A percentile compares a stretch with the other conserved stretches of the same genome.
Evolutionary conservation across 345 rosid genomes (phyloP).

Genomic region (Hibiscus syriacus): DNA sequence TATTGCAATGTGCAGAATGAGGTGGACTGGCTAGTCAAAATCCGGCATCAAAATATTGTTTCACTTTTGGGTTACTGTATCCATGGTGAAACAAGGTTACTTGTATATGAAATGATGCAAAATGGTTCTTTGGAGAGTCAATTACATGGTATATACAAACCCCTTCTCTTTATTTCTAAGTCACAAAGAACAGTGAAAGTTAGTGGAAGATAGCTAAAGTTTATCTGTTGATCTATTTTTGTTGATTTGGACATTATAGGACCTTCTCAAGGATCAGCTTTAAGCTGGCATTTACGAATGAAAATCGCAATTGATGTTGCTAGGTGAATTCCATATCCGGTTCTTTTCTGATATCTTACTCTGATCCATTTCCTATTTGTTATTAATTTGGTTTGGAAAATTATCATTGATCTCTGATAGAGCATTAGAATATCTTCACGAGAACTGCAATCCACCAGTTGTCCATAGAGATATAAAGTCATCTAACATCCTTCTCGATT

Average conservation of each 20-base stretch:
- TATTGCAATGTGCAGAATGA: slow-evolving; percentile 53
- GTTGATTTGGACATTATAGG: slow-evolving; percentile 35
- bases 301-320: slow-evolving; percentile 90
- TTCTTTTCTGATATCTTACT: neutral
- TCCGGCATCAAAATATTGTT: slow-evolving; percentile 75
- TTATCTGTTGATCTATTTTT: neutral
- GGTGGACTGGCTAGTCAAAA: slow-evolving; percentile 59
- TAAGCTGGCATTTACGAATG: slow-evolving; percentile 77
- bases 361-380: neutral
- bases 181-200: neutral
- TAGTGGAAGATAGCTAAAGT: neutral
- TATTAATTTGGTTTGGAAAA: slow-evolving; percentile 11
- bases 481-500: slow-evolving; percentile 74
- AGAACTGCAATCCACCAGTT: slow-evolving; percentile 73
- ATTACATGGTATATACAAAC: slow-evolving; percentile 53
- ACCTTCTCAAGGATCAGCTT: slow-evolving; percentile 45
- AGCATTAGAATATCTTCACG: slow-evolving; percentile 96
- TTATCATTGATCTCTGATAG: slow-evolving; percentile 18
- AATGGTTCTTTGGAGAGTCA: slow-evolving; percentile 80
- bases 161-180: neutral
- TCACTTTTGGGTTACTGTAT: slow-evolving; percentile 66
- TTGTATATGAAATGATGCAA: slow-evolving; percentile 89
- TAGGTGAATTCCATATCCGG: slow-evolving; percentile 34
- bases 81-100: slow-evolving; percentile 49
- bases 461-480: slow-evolving; percentile 84